Evolutionary conservation across 2,329 filamentous ascomycete genomes (phyloP).

Genomic region (Aspergillus quadrilineatus): DNA sequence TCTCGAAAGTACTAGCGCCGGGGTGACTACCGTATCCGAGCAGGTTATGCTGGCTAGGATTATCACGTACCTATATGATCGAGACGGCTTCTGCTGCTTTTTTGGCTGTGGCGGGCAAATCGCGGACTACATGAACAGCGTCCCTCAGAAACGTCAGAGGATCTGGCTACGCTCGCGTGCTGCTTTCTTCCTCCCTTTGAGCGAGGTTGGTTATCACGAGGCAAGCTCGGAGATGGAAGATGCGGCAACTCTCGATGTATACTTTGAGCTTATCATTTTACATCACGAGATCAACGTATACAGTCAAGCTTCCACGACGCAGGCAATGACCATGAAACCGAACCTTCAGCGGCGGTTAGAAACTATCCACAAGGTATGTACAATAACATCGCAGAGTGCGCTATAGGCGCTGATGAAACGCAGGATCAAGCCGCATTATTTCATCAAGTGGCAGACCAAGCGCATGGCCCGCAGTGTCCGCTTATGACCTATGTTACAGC

Average conservation of each 20-base stretch:
- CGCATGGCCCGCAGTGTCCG: neutral
- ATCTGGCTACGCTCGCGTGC: slow-evolving; percentile 13
- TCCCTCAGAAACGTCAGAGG: neutral
- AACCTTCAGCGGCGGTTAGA: slow-evolving; percentile 5
- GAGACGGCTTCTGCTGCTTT: slow-evolving; percentile 14
- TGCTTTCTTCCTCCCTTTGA: slow-evolving; percentile 3
- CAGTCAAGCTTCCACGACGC: neutral
- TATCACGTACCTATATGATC: slow-evolving; percentile 13
- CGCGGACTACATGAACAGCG: slow-evolving; percentile 7
- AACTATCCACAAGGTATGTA: slow-evolving; percentile 3
- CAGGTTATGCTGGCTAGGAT: slow-evolving; percentile 13
- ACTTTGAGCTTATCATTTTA: slow-evolving; percentile 12
- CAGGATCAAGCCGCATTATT: neutral
- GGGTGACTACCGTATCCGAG: neutral
- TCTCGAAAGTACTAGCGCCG: neutral
- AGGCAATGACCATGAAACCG: neutral
- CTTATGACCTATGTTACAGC: slow-evolving; percentile 14
- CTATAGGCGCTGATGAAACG: neutral
- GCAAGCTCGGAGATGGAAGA: slow-evolving; percentile 3
- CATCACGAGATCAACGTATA: slow-evolving; percentile 15
- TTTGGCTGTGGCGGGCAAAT: slow-evolving; percentile 16
- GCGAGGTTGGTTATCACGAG: neutral
- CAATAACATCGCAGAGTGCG: too few species aligned
- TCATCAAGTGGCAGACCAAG: neutral
- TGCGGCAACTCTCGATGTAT: slow-evolving; percentile 10